Evolutionary conservation across 805 yeast genomes (phyloP), one percentile per base, ranked within the genome.

Genomic region (Scheffersomyces amazonensis): DNA sequence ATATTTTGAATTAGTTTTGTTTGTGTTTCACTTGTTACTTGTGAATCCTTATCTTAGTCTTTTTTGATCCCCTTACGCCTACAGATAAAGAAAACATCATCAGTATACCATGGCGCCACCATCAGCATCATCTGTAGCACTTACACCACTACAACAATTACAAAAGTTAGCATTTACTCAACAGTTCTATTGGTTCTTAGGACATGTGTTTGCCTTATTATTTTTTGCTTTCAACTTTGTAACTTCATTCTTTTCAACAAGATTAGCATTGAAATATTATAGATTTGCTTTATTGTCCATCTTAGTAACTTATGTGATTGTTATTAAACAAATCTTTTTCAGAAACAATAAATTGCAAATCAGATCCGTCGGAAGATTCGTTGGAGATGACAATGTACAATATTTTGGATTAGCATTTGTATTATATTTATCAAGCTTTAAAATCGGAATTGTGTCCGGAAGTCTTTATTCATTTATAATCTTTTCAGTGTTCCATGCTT

Each of bases 111-210:
- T 27, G 30, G 30, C 30, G 5, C 30, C 30, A n/a, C 28, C 28
- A 24, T 5, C 30, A 13, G 11, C 12, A 6, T 5, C 7, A 5
- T 6, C 22, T 7, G 9, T 20, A 7, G 9, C 22, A 20, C n/a
- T n/a, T n/a, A 27, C 8, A 13, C 43, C 44, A 27, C n/a, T 41
- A 11, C 32, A 31, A 20, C 44, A 44, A 32, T 23, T 41, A 28
- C 24, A 25, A 11, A 29, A 31, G 13, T 36, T 53, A 12, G 27
- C 39, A 23, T 52, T 60, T 46, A 74, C 80, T 9, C 78, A 80
- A 7, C 87, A 82, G 54, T 80, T 83, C 53, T 78, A 78, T 49
- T 83, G 90, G 90, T 83, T 75, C 47, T 37, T 80, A 19, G 83
- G 85, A 13, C 87, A 83, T 57, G 66, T 75, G 11, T 53, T 69